Base-by-base conservation (phyloP, 805 yeast genomes). In the Lipomyces kockii region DNA sequence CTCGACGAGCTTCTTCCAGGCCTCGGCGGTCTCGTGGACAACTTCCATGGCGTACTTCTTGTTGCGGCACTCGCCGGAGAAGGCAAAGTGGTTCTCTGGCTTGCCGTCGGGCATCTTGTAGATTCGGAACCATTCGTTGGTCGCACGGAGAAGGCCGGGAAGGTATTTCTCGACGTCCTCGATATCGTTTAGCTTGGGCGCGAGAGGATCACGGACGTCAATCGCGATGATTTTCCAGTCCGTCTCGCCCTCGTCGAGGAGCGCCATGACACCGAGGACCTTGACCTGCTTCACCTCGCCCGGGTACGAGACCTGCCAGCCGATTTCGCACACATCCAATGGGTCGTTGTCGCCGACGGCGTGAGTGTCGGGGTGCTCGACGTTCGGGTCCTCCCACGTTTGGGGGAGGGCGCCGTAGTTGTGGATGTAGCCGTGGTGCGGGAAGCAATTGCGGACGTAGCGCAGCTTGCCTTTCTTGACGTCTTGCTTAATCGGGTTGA, bases 101-200 rank as follows among this genome's bases (percentile, higher is more conserved):
- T 95, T 95, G 70, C 98, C 99, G 80, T 94, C 99, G 64, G 99
- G 98, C 74, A 92, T 86, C 82, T 95, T 95, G 88, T 95, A 95
- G 81, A 93, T 92, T 80, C 96, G 90, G 88, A 95, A 95, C 99
- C 99, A 95, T 82, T 91, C 97, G 80, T 92, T 89, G 67, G 98
- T 95, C 72, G 97, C 90, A 79, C 97, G 90, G 77, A 95, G 83
- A 67, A 95, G 84, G 64, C 97, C 97, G 68, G 99, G 99, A 80
- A 93, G 87, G 78, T 89, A 88, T 76, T 85, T 86, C 80, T 86
- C 92, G 71, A 95, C 97, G 76, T 95, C 98, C 80, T 90, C 94
- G 74, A 95, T 87, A 80, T 92, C 97, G 78, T 89, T 86, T 76
- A 95, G 83, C 82, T 92, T 89, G 67, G 89, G 77, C 69, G 98